phyloP scores from a whole-genome alignment of 1,139 yeast species.

The Pichia inconspicua region DNA sequence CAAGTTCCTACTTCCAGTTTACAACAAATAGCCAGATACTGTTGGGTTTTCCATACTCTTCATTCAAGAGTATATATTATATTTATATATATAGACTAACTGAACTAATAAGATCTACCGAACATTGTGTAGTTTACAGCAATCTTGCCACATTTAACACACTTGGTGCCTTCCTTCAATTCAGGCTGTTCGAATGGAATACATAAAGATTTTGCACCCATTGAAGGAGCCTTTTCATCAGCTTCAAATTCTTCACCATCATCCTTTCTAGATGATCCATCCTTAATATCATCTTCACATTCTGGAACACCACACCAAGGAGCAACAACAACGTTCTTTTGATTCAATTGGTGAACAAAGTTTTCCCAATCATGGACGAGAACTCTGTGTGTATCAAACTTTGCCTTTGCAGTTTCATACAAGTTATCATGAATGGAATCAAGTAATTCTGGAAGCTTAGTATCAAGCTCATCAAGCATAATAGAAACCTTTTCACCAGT shows the following conservation, averaged over 20 bases:
- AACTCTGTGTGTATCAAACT: constrained; percentile 77
- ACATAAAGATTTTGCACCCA: constrained; percentile 99
- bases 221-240: constrained; percentile 94
- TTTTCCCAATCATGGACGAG: constrained; percentile 80
- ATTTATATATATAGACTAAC: neutral
- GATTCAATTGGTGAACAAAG: constrained; percentile 87
- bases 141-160: constrained; percentile 71
- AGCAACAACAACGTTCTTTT: constrained; percentile 79
- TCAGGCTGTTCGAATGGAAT: constrained; percentile 90
- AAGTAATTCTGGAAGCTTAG: constrained; percentile 65
- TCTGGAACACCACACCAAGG: constrained; percentile 97
- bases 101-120: constrained; percentile 77
- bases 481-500: constrained; percentile 68
- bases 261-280: constrained; percentile 73
- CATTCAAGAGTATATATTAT: neutral
- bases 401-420: constrained; percentile 69
- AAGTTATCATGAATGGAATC: constrained; percentile 74
- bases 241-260: constrained; percentile 77
- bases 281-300: constrained; percentile 97
- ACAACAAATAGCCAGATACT: too few relatives aligned
- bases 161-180: constrained; percentile 69
- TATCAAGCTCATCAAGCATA: constrained; percentile 55
- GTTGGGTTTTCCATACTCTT: too few relatives aligned
- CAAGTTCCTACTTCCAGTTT: too few relatives aligned
- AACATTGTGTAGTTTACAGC: constrained; percentile 87